These are phyloP conservation scores for Trichothecium roseum DNA, from an alignment of 2,329 filamentous ascomycete genomes.

Conservation along the genomic window DNA sequence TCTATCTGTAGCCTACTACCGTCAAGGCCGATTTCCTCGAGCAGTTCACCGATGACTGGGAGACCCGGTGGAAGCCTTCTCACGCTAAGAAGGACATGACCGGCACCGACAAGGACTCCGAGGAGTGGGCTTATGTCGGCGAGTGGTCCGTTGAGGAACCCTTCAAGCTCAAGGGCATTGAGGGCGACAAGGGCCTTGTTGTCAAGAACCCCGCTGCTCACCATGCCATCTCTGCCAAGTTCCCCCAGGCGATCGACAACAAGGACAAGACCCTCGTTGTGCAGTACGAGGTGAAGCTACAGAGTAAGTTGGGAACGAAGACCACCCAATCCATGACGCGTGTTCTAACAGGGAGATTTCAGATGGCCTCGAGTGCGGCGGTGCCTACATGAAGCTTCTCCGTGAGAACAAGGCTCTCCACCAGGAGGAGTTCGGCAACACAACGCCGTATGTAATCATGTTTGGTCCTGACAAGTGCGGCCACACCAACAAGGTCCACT, in stretches of 20 bases:
- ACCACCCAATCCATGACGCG: too few relatives aligned
- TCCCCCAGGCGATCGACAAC: constrained; percentile 92
- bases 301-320: constrained; percentile 61
- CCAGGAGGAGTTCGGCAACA: constrained; percentile 95
- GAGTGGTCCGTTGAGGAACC: constrained; percentile 97
- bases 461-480: constrained; percentile 99
- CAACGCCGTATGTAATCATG: constrained; percentile 98
- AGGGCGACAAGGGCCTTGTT: constrained; percentile 92
- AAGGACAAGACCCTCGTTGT: constrained; percentile 95
- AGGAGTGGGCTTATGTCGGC: constrained; percentile 93
- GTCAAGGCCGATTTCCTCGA: constrained; percentile 93
- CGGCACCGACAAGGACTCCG: constrained; percentile 58
- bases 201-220: constrained; percentile 97
- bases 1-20: constrained; percentile 58
- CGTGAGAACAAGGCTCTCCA: constrained; percentile 96
- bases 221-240: constrained; percentile 98
- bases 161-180: constrained; percentile 77
- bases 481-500: constrained; percentile 94
- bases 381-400: constrained; percentile 98
- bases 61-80: constrained; percentile 84
- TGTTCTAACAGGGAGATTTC: constrained; percentile 3
- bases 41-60: constrained; percentile 97
- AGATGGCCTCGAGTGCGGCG: constrained; percentile 96
- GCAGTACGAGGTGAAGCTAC: constrained; percentile 98
- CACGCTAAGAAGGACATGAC: constrained; percentile 86